These are phyloP conservation scores for Blastocystis sp. DNA, from an alignment of 352 stramenopile genomes.

Conservation along the genomic window DNA sequence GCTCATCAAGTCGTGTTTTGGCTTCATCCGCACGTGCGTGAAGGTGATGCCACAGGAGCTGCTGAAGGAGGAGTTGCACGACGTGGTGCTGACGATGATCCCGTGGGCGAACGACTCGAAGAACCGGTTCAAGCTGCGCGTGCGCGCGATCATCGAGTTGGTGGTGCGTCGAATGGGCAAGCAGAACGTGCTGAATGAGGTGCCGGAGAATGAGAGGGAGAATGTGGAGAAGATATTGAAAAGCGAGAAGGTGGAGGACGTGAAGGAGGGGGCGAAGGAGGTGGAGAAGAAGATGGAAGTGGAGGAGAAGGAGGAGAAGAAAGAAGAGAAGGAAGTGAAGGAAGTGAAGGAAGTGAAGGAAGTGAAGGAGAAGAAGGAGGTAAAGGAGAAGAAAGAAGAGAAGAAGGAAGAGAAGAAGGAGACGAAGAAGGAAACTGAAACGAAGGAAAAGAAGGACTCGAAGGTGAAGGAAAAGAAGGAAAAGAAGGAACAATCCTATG, in stretches of 20 bases:
- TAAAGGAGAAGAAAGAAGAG: not conserved
- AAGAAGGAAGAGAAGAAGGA: conserved; percentile 14
- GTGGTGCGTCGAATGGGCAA: conserved; percentile 70
- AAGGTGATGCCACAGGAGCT: conserved; percentile 68
- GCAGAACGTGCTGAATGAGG: not conserved
- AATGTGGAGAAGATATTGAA: conserved; percentile 47
- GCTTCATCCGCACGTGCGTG: conserved; percentile 74
- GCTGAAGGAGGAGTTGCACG: conserved; percentile 46
- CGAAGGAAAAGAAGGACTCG: conserved; percentile 23
- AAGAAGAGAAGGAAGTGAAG: not conserved
- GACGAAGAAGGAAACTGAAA: conserved; percentile 13
- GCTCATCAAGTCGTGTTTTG: conserved; percentile 74
- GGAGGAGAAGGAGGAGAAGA: not conserved
- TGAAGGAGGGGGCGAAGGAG: not conserved
- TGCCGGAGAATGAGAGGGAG: conserved; percentile 50
- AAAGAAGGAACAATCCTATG: no score
- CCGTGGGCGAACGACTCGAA: conserved; percentile 74
- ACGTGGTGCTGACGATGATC: conserved; percentile 33
- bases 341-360: conserved; percentile 63
- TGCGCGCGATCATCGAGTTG: conserved; percentile 74
- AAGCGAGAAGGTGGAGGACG: not conserved
- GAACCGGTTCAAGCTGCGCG: conserved; percentile 73
- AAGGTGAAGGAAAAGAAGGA: conserved; percentile 6
- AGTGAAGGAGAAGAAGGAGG: not conserved
- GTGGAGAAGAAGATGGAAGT: not conserved